Percentiles rank a stretch among this genome's conserved stretches.
Evolutionary conservation across 768 basidiomycete genomes (phyloP).

Genomic region (Podaxis pistillaris): DNA sequence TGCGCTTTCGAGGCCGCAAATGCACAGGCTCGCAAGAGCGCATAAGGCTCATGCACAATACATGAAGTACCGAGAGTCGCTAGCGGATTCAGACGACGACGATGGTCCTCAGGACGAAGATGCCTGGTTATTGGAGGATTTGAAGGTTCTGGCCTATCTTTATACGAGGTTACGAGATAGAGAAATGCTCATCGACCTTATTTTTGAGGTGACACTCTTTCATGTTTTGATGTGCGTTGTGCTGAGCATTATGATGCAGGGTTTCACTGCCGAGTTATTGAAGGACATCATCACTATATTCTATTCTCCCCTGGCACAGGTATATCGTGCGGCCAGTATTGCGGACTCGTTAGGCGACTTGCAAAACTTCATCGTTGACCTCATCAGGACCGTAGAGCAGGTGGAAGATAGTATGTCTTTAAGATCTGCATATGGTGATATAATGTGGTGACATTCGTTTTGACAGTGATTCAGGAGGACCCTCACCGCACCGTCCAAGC

Average conservation of each 20-base stretch:
- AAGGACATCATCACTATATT: conserved; percentile 99
- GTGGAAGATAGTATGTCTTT: conserved; percentile 78
- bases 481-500: conserved; percentile 85
- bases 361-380: conserved; percentile 92
- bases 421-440: background rate
- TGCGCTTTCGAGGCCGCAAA: conserved; percentile 68
- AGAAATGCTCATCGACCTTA: conserved; percentile 87
- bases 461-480: conserved; percentile 76
- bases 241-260: conserved; percentile 44
- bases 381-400: conserved; percentile 91
- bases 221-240: background rate
- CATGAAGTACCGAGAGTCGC: conserved; percentile 50
- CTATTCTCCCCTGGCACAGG: conserved; percentile 93
- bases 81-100: conserved; percentile 87
- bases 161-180: conserved; percentile 82
- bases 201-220: conserved; percentile 78
- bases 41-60: conserved; percentile 81
- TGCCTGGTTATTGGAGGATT: conserved; percentile 94
- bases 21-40: conserved; percentile 77
- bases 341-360: conserved; percentile 89
- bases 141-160: conserved; percentile 75
- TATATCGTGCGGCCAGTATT: conserved; percentile 96
- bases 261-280: conserved; percentile 89
- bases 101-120: conserved; percentile 93
- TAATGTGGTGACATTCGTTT: conserved; percentile 8